Conservation (phyloP, 805 yeast genomes). For the Candida odintsovae region DNA sequence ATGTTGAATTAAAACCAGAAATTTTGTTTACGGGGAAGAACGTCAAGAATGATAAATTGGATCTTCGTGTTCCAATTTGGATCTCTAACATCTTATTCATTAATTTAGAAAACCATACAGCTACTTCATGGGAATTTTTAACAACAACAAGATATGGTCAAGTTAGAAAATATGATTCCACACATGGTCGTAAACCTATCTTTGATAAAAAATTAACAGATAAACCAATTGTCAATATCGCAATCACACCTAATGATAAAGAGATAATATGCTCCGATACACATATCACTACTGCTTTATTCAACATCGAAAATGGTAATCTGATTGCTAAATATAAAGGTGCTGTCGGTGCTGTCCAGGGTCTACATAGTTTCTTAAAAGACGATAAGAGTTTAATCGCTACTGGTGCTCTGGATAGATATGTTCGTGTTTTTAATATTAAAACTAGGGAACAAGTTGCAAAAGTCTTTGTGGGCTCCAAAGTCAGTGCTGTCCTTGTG, state of each 20-base stretch:
- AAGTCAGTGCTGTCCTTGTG: constrained; percentile 48
- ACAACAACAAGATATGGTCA: constrained; percentile 74
- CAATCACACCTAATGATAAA: constrained; percentile 21
- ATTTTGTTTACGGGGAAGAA: constrained; percentile 68
- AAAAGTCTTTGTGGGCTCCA: constrained; percentile 74
- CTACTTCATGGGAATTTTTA: constrained; percentile 44
- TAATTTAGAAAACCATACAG: constrained; percentile 27
- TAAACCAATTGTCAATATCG: constrained; percentile 42
- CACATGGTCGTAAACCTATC: constrained; percentile 63
- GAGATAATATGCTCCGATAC: constrained; percentile 68
- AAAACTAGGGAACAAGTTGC: constrained; percentile 50
- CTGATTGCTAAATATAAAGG: constrained; percentile 71
- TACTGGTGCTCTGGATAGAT: constrained; percentile 85
- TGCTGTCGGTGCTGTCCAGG: constrained; percentile 62
- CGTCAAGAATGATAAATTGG: constrained; percentile 74
- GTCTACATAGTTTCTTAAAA: constrained; percentile 19
- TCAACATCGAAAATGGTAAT: constrained; percentile 43
- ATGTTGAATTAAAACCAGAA: constrained; percentile 22
- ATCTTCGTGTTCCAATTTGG: constrained; percentile 80
- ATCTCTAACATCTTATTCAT: constrained; percentile 51
- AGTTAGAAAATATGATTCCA: constrained; percentile 65
- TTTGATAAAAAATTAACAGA: constrained; percentile 48
- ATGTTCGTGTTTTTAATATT: constrained; percentile 69
- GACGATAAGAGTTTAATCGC: constrained; percentile 43
- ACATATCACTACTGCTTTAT: constrained; percentile 56